Evolutionary conservation across 2,329 filamentous ascomycete species (phyloP).

Genomic region (Neonectria magnoliae): DNA sequence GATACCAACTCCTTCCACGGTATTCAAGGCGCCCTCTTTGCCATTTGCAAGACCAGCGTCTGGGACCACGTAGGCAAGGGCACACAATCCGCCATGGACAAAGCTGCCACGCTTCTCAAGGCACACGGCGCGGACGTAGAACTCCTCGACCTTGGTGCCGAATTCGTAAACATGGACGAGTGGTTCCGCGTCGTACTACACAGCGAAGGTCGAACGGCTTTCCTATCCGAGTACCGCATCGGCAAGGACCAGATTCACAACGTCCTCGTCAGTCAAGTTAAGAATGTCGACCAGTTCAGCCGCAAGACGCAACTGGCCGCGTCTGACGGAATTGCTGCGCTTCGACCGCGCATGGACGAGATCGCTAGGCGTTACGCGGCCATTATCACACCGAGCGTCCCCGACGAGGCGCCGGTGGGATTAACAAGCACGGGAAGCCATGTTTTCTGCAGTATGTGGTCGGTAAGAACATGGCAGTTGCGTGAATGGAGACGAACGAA

Average conservation of each 20-base stretch:
- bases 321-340: slow-evolving; percentile 61
- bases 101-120: slow-evolving; percentile 52
- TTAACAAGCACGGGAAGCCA: slow-evolving; percentile 64
- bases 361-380: slow-evolving; percentile 64
- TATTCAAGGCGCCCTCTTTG: slow-evolving; percentile 64
- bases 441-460: slow-evolving; percentile 63
- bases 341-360: slow-evolving; percentile 65
- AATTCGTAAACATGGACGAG: slow-evolving; percentile 60
- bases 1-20: slow-evolving; percentile 50
- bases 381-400: slow-evolving; percentile 67
- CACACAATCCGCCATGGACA: slow-evolving; percentile 55
- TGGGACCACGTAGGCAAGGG: slow-evolving; percentile 62
- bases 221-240: slow-evolving; percentile 63
- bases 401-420: slow-evolving; percentile 69
- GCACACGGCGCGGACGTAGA: slow-evolving; percentile 64
- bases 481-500: neutral
- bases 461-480: slow-evolving; percentile 50
- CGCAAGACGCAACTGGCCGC: slow-evolving; percentile 62
- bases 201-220: slow-evolving; percentile 63
- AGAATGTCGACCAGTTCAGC: slow-evolving; percentile 57
- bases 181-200: slow-evolving; percentile 65
- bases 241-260: slow-evolving; percentile 59
- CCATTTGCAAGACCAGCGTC: slow-evolving; percentile 63
- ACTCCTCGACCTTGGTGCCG: slow-evolving; percentile 63
- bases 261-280: slow-evolving; percentile 61